phyloP scores from a whole-genome alignment of 768 basidiomycete genomes.

The Aureoboletus auriporus region DNA sequence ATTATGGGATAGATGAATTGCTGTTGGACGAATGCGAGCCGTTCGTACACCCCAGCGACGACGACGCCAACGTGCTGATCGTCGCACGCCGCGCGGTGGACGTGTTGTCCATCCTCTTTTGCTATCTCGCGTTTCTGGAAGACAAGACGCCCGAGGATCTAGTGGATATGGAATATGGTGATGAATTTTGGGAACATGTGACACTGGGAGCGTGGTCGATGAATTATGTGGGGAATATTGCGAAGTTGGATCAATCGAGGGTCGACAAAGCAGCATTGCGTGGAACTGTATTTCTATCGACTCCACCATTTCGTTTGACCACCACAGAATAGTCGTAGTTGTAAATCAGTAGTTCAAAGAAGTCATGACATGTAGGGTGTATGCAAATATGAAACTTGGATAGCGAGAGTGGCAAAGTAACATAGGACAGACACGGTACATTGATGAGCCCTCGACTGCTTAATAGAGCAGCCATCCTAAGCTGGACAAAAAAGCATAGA shows the following conservation, averaged over 20 bases:
- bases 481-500: too few species aligned
- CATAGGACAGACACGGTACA: too few species aligned
- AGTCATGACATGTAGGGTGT: too few species aligned
- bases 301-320: too few species aligned
- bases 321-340: too few species aligned
- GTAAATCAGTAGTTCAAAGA: too few species aligned
- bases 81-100: slow-evolving; percentile 13
- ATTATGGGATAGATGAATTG: neutral
- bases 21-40: neutral
- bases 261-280: too few species aligned
- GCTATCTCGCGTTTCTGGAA: slow-evolving; percentile 13
- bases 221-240: neutral
- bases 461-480: too few species aligned
- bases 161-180: neutral
- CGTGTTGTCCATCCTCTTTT: slow-evolving; percentile 9
- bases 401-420: too few species aligned
- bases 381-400: too few species aligned
- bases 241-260: neutral
- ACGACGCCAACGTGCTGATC: slow-evolving; percentile 4
- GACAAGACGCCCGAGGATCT: neutral
- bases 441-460: too few species aligned
- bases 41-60: neutral
- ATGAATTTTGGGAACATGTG: slow-evolving; percentile 5
- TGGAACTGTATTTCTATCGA: neutral
- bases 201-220: neutral